Evolutionary conservation across 768 basidiomycete species (phyloP), one percentile per base, ranked within the genome.

Genomic region (Naganishia onofrii): DNA sequence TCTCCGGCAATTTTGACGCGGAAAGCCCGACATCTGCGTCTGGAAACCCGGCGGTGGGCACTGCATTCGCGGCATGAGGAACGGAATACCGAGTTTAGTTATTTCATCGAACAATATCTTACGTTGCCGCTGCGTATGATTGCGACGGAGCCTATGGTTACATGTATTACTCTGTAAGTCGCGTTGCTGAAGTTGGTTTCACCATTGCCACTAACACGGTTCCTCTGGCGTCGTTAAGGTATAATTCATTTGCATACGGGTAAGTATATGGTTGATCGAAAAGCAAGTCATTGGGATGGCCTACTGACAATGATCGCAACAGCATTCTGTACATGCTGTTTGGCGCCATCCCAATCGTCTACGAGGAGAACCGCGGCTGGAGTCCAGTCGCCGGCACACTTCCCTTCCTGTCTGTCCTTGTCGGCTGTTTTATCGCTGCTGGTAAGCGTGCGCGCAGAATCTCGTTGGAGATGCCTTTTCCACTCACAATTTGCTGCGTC

Each of bases 381-480:
- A 75, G 68, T 21, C 68, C 76, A 3, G 74, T 82, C 17, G 74
- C 75, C 4, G 75, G 70, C 2, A 66, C 78, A 0, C 66, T 81
- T 12, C 78, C 80, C 6, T 81, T 80, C 72, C 72, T 82, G 13
- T 77, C 75, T 34, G 75, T 76, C 8, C 58, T 81, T n/a, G 74
- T 80, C 17, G 80, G 81, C 2, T 77, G 73, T 8, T 67, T 82
- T 31, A 70, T 76, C 29, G 80, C 81, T 5, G 81, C 77, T 44
- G 65, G 70, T 71, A 34, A 38, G 69, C 34, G 17, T 19, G 7
- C 26, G 1, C 23, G 1, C 54, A 1, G 13, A 5, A 7, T 38
- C 28, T 15, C 23, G 53, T 0, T 0, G 0, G 1, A 32, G 32
- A 13, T 34, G 23, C 4, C 28, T 21, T 34, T 10, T 63, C 9